phyloP scores from a whole-genome alignment of 2,329 filamentous ascomycete genomes.

The Calonectria pseudoturangicola region DNA sequence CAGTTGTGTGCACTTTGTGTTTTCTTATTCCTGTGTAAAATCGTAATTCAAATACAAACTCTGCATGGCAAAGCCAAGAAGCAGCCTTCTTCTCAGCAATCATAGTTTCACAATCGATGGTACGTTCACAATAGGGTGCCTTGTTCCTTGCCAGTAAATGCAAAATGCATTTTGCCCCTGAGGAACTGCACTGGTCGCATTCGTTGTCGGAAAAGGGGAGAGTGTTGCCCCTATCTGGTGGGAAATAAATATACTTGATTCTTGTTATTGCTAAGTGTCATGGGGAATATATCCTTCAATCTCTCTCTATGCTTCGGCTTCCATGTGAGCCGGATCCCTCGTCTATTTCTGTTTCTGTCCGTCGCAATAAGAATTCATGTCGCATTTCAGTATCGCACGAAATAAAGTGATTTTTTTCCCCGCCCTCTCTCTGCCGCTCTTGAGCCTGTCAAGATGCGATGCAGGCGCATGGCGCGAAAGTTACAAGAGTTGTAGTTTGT shows the following conservation, averaged over 20 bases:
- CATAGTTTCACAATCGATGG: too few relatives aligned
- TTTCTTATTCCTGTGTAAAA: too few relatives aligned
- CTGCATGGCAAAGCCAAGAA: too few relatives aligned
- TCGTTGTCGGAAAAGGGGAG: not conserved
- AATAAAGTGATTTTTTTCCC: conserved; percentile 20
- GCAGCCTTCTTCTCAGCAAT: too few relatives aligned
- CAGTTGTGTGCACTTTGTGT: too few relatives aligned
- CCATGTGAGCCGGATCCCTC: conserved; percentile 15
- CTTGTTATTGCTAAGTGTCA: conserved; percentile 4
- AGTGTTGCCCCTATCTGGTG: not conserved
- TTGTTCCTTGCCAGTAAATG: too few relatives aligned
- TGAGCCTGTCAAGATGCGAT: conserved; percentile 28
- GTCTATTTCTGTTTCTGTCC: conserved; percentile 28
- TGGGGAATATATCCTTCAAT: conserved; percentile 20
- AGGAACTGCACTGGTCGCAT: not conserved
- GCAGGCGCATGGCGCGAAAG: conserved; percentile 28
- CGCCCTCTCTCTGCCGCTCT: not conserved
- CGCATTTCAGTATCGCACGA: conserved; percentile 34
- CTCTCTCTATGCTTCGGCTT: conserved; percentile 21
- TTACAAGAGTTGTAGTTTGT: conserved; percentile 30
- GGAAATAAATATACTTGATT: not conserved
- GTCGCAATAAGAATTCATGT: conserved; percentile 28
- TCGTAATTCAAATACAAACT: too few relatives aligned
- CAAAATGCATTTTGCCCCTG: too few relatives aligned
- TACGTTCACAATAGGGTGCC: too few relatives aligned